A percentile compares a stretch with the other conserved stretches of the same genome.
phyloP scores from a whole-genome alignment of 371 early-diverging fungal species.

The Dinochytrium kinnereticum region DNA sequence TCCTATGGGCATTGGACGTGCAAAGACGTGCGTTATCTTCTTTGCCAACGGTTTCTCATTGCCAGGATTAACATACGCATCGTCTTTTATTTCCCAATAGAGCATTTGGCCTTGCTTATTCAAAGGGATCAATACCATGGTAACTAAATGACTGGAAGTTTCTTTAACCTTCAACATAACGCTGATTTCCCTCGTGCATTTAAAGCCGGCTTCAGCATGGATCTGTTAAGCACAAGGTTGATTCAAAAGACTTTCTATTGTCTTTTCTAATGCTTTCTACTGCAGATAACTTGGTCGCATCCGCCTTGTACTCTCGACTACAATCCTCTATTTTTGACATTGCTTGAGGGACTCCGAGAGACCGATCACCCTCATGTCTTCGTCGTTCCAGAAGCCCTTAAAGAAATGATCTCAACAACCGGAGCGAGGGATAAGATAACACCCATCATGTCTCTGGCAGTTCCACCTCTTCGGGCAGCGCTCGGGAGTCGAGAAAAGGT shows the following conservation, averaged over 20 bases:
- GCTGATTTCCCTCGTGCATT: neutral
- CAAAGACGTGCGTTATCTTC: slow-evolving; percentile 26
- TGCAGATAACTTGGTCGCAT: slow-evolving; percentile 42
- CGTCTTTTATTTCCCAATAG: too few relatives aligned
- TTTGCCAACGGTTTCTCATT: neutral
- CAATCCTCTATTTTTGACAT: slow-evolving; percentile 46
- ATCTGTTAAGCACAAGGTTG: slow-evolving; percentile 53
- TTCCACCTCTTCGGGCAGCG: slow-evolving; percentile 37
- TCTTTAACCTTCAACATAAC: neutral
- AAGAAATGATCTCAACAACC: slow-evolving; percentile 24
- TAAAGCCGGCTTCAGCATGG: slow-evolving; percentile 48
- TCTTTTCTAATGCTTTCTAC: neutral
- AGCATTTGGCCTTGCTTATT: slow-evolving; percentile 45
- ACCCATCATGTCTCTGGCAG: slow-evolving; percentile 31
- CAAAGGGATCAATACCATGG: slow-evolving; percentile 52
- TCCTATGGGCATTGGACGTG: slow-evolving; percentile 11
- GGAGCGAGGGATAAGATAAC: slow-evolving; percentile 38
- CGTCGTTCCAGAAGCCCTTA: slow-evolving; percentile 38
- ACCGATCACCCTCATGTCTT: slow-evolving; percentile 49
- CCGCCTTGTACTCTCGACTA: slow-evolving; percentile 34
- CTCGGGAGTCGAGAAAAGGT: slow-evolving; percentile 34
- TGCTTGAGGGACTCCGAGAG: slow-evolving; percentile 50
- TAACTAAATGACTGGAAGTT: slow-evolving; percentile 5
- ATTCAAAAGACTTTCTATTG: neutral
- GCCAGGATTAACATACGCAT: too few relatives aligned